phyloP scores from a whole-genome alignment of 345 rosid genomes.

The Firmiana major region DNA sequence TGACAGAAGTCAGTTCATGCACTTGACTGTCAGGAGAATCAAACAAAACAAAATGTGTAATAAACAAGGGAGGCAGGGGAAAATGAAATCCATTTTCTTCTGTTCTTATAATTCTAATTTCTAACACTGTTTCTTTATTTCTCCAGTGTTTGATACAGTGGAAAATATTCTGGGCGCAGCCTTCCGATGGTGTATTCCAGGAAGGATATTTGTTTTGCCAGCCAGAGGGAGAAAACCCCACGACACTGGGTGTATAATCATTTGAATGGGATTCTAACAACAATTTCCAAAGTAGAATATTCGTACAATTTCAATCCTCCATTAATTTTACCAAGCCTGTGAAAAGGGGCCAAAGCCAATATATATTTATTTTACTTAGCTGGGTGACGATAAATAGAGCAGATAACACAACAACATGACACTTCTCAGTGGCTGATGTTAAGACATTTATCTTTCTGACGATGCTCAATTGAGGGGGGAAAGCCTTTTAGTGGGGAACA shows the following conservation, averaged over 20 bases:
- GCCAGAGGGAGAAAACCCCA: background rate
- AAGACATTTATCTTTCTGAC: background rate
- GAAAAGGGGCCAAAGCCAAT: background rate
- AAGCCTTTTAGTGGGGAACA: conserved; percentile 23
- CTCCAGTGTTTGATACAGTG: background rate
- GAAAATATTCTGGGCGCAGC: background rate
- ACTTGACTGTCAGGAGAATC: background rate
- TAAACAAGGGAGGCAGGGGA: too few species aligned
- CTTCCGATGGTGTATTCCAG: background rate
- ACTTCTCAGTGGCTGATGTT: background rate
- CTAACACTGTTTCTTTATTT: background rate
- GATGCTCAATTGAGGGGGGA: background rate
- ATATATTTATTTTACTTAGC: background rate
- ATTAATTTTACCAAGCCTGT: background rate
- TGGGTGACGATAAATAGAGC: background rate
- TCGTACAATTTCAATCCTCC: background rate
- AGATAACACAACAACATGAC: background rate
- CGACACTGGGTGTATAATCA: background rate
- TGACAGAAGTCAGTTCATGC: too few species aligned
- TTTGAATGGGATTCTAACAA: background rate
- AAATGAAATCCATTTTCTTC: background rate
- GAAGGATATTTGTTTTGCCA: background rate
- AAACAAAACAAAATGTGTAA: background rate
- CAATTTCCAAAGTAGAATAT: background rate
- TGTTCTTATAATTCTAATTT: background rate